Conservation (phyloP, 2,329 filamentous ascomycete species). For the Epichloe gansuensis region DNA sequence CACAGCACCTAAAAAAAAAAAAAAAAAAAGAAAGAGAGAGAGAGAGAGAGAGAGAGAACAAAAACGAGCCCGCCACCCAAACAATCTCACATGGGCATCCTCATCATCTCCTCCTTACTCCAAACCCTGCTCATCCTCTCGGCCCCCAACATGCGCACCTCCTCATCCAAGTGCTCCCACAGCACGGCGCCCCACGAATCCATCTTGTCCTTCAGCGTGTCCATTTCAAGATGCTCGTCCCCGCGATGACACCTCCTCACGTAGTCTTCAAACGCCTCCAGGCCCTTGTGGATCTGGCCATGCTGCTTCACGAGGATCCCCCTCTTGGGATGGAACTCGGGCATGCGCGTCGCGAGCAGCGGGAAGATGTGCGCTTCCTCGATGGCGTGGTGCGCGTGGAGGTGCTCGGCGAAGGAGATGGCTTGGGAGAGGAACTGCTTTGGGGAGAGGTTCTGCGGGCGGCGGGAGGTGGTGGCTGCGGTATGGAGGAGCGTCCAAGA, state of each 20-base stretch:
- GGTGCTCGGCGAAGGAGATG: constrained; percentile 54
- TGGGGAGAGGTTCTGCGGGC: constrained; percentile 51
- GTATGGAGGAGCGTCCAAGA: constrained; percentile 60
- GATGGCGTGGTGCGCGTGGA: constrained; percentile 69
- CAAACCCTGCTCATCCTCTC: constrained; percentile 84
- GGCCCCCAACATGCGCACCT: constrained; percentile 64
- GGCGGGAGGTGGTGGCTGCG: constrained; percentile 45
- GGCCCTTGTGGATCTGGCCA: constrained; percentile 61
- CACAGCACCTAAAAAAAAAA: background rate
- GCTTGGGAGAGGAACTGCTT: constrained; percentile 55
- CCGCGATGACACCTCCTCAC: constrained; percentile 47
- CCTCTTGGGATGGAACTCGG: constrained; percentile 47
- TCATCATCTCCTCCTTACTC: constrained; percentile 60
- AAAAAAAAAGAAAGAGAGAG: background rate
- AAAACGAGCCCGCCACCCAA: too few species aligned
- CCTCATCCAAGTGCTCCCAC: constrained; percentile 73
- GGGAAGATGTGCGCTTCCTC: constrained; percentile 79
- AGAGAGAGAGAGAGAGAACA: too few species aligned
- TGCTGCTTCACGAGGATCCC: constrained; percentile 66
- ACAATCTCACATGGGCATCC: constrained; percentile 48
- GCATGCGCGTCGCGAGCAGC: constrained; percentile 62
- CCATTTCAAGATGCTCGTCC: constrained; percentile 44
- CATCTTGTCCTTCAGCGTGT: constrained; percentile 56
- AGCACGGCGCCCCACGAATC: constrained; percentile 67
- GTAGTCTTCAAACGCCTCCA: constrained; percentile 56